Conservation (phyloP, 805 yeast genomes). For the Candida ascalaphidarum region DNA sequence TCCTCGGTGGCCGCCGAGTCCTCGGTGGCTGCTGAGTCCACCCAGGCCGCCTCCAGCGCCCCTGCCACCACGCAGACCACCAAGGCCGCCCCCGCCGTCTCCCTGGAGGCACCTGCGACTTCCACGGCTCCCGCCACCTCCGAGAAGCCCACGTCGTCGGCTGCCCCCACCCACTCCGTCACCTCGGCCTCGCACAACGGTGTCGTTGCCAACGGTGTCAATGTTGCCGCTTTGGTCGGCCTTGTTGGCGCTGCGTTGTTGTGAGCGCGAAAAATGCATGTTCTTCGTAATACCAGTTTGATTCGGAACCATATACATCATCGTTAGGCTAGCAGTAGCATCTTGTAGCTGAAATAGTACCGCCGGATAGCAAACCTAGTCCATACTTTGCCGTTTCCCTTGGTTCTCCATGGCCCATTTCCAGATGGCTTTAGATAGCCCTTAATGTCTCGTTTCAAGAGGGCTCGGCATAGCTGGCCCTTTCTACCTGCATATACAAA, state of each 20-base stretch:
- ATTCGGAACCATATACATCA: not conserved
- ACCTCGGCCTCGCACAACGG: slow-evolving; percentile 9
- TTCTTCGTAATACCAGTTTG: not conserved
- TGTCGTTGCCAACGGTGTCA: slow-evolving; percentile 17
- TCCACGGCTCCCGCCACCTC: not conserved
- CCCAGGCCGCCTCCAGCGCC: slow-evolving; percentile 1
- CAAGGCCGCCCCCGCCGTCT: not conserved
- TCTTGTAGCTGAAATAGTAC: no score
- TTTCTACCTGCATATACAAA: no score
- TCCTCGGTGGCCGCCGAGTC: slow-evolving; percentile 7
- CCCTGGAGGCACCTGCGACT: slow-evolving; percentile 1
- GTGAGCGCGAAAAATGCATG: slow-evolving; percentile 3
- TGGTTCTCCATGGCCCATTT: no score
- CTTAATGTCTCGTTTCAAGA: no score
- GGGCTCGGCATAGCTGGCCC: no score
- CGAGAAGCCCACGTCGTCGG: slow-evolving; percentile 10
- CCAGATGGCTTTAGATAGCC: no score
- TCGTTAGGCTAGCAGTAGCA: no score
- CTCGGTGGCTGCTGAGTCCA: not conserved
- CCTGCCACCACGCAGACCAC: slow-evolving; percentile 2
- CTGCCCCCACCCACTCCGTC: slow-evolving; percentile 17
- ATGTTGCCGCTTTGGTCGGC: slow-evolving; percentile 29
- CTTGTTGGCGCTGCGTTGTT: slow-evolving; percentile 31
- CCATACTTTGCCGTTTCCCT: no score
- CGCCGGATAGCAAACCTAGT: no score